phyloP scores from a whole-genome alignment of 306 rosid genomes.

The Psophocarpus tetragonolobus region DNA sequence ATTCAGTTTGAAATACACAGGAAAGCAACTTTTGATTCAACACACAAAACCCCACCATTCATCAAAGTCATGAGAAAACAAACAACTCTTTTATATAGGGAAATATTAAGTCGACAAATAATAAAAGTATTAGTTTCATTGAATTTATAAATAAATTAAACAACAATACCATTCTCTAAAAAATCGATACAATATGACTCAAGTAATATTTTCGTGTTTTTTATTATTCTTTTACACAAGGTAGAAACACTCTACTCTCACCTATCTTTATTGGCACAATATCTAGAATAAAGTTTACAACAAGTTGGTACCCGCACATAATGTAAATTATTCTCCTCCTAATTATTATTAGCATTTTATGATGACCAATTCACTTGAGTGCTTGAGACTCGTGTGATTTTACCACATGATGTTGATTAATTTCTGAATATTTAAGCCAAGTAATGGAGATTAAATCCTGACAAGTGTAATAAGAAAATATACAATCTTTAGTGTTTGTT shows the following conservation, averaged over 20 bases:
- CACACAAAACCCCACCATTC: slow-evolving; percentile 32
- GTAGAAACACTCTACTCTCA: slow-evolving; percentile 1
- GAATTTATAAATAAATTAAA: neutral
- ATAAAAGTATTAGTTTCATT: neutral
- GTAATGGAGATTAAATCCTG: slow-evolving; percentile 46
- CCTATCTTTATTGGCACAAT: slow-evolving; percentile 28
- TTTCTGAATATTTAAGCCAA: slow-evolving; percentile 21
- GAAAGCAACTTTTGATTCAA: slow-evolving; percentile 33
- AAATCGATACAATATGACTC: neutral
- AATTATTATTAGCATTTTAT: slow-evolving; percentile 41
- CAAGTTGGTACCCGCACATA: slow-evolving; percentile 54
- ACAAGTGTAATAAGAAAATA: slow-evolving; percentile 42
- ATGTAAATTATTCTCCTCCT: slow-evolving; percentile 40
- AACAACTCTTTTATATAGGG: neutral
- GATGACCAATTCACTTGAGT: slow-evolving; percentile 42
- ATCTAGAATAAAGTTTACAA: slow-evolving; percentile 17
- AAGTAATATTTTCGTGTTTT: neutral
- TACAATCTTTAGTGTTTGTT: slow-evolving; percentile 35
- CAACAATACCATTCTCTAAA: neutral
- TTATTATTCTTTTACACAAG: neutral
- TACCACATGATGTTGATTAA: slow-evolving; percentile 31
- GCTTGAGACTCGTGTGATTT: slow-evolving; percentile 43
- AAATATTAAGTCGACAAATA: slow-evolving; percentile 12
- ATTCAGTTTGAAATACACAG: slow-evolving; percentile 31
- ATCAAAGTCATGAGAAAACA: slow-evolving; percentile 32